These are phyloP conservation scores for Phellinidium pouzarii DNA, from an alignment of 1,284 basidiomycete species.

Conservation along the genomic window DNA sequence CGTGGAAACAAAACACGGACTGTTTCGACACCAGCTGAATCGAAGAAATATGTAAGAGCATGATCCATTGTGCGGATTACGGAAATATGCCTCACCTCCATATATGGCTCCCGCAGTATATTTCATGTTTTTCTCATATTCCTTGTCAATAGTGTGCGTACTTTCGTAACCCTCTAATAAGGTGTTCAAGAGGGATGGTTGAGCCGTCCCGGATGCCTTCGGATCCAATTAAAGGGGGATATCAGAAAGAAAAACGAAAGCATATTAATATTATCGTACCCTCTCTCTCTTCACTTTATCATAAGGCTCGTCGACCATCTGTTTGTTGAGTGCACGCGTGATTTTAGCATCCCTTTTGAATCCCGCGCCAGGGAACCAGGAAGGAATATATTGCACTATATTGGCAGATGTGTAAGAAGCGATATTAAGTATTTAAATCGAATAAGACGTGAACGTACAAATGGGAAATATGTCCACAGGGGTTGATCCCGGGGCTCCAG, in stretches of 20 bases:
- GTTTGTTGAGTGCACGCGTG: not conserved
- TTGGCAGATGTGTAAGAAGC: not conserved
- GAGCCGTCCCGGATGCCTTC: slow-evolving; percentile 2
- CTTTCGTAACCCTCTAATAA: not conserved
- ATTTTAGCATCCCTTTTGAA: slow-evolving; percentile 12
- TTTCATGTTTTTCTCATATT: not conserved
- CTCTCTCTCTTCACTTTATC: slow-evolving; percentile 1
- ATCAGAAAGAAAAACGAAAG: not conserved
- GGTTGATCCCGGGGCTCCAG: slow-evolving; percentile 2
- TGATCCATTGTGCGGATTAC: not conserved
- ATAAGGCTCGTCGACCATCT: slow-evolving; percentile 7
- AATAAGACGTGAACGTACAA: slow-evolving; percentile 1
- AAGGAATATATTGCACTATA: slow-evolving; percentile 8
- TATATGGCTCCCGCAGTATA: not conserved
- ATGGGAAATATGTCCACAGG: slow-evolving; percentile 11
- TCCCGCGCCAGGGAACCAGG: slow-evolving; percentile 18
- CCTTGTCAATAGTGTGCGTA: not conserved
- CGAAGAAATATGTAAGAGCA: not conserved
- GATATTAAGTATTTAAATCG: not conserved
- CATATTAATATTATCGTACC: not conserved
- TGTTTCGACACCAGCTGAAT: slow-evolving; percentile 14
- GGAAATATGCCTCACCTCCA: not conserved
- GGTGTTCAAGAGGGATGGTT: not conserved
- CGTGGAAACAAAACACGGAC: not conserved
- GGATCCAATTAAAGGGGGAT: too few relatives aligned